Base-by-base conservation (phyloP, 768 basidiomycete genomes). In the Russula emetica region DNA sequence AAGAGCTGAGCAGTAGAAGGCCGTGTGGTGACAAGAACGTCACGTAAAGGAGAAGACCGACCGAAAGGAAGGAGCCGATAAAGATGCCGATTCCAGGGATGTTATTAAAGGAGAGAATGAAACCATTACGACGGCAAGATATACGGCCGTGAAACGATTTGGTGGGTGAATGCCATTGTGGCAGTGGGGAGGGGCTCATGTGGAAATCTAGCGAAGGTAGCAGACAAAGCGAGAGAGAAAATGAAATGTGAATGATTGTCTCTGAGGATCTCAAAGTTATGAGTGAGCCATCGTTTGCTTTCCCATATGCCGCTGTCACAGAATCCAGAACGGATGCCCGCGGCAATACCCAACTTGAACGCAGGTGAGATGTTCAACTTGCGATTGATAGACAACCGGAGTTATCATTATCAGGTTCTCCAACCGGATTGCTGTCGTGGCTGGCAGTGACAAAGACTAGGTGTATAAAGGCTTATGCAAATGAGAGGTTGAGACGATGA, bases 41-140 rank as follows among this genome's bases (percentile, higher is more conserved):
- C 20, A 57, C 22, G 24, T 67, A 62, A 8, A 58, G 38, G 2
- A 68, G 11, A 4, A 68, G 38, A 24, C 55, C 22, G 5, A 53
- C 20, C 20, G 63, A 34, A 7, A 57, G 18, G 18, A 53, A 42
- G 59, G 38, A 56, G n/a, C 32, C 22, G 28, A 58, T 53, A 20
- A 49, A 55, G 11, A 64, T 20, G 36, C 49, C 51, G 5, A 34
- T 26, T 32, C 34, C 38, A 7, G 50, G 40, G 28, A 32, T 5
- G 32, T 42, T 44, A 14, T 52, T 56, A 2, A 45, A 28, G 13
- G 6, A 26, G 44, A 32, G 45, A 54, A 45, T 10, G 11, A 38
- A 47, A 9, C n/a, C n/a, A 13, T 61, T 22, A n/a, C 61, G 47
- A 47, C 60, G 54, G 11, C 51, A 36, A 54, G 36, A 36, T 26